Evolutionary conservation across 768 basidiomycete species (phyloP), one percentile per base, ranked within the genome.

Genomic region (Boletus sp.): DNA sequence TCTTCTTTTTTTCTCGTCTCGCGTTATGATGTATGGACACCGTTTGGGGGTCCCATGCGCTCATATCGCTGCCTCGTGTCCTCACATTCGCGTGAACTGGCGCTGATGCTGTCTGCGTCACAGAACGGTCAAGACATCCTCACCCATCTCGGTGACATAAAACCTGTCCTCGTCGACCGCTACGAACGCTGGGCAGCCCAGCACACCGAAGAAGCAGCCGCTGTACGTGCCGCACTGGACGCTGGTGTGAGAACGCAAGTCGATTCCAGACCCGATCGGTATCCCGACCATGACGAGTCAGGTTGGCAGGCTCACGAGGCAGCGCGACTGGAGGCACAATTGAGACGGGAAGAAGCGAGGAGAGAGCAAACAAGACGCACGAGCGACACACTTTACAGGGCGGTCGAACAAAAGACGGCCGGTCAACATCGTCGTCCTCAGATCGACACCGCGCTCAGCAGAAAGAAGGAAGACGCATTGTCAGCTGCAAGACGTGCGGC

Each of bases 61-160:
- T 52, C 30, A 30, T 58, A 36, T 54, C 17, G 15, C 32, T 29
- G 44, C 28, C 49, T 48, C 18, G 10, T 55, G 20, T 18, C 37
- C n/a, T 33, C 58, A 30, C 42, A 42, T 35, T 48, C 41, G 42
- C 53, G 32, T 57, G 46, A 36, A 55, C 53, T 33, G 32, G 40
- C 50, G 56, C 60, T 69, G 52, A 71, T 57, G 18, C n/a, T 32
- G 9, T 37, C 46, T 57, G 62, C 33, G 53, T 65, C 56, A 61
- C 70, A 90, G 87, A 87, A 90, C 53, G 89, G 89, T 17, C 83
- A 89, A 66, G 81, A 89, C 54, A 88, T 92, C 50, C 79, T 92
- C 45, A 79, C 83, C 57, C 78, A 77, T 60, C 81, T 93, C 33
- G 76, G 83, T 47, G 78, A 82, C 28, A 76, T 93, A 52, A 91